Percentiles rank a stretch among this genome's conserved stretches.
These are phyloP conservation scores for Mycocentrospora acerina DNA, from an alignment of 2,329 filamentous ascomycete species.

Conservation along the genomic window DNA sequence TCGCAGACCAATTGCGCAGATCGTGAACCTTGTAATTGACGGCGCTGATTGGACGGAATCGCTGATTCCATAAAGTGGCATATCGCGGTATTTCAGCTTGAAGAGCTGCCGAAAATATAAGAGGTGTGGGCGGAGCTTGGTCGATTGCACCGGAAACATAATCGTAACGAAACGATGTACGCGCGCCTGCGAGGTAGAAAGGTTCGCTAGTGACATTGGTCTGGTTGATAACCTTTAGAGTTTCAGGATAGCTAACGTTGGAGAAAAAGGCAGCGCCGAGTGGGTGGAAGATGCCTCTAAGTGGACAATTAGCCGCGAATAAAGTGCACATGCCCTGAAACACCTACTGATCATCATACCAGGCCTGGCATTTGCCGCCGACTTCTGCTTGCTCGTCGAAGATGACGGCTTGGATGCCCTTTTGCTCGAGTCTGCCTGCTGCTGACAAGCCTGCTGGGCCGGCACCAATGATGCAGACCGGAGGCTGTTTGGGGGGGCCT, in stretches of 20 bases:
- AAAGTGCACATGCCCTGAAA: slow-evolving; percentile 25
- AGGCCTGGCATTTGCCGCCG: slow-evolving; percentile 42
- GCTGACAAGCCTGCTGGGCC: slow-evolving; percentile 40
- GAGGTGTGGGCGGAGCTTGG: slow-evolving; percentile 20
- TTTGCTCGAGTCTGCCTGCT: slow-evolving; percentile 34
- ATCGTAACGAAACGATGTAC: slow-evolving; percentile 38
- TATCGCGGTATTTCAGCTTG: slow-evolving; percentile 40
- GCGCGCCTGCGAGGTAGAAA: slow-evolving; percentile 35
- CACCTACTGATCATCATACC: slow-evolving; percentile 42
- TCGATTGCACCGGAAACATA: slow-evolving; percentile 31
- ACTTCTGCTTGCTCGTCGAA: slow-evolving; percentile 40
- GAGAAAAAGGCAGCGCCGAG: slow-evolving; percentile 44
- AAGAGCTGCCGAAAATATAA: slow-evolving; percentile 24
- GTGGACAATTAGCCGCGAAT: slow-evolving; percentile 37
- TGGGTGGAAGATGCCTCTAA: slow-evolving; percentile 42
- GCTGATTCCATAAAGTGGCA: slow-evolving; percentile 32
- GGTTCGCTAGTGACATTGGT: slow-evolving; percentile 34
- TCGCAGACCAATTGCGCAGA: slow-evolving; percentile 9
- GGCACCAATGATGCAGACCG: slow-evolving; percentile 43
- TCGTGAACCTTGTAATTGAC: slow-evolving; percentile 38
- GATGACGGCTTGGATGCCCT: slow-evolving; percentile 38
- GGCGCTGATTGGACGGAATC: slow-evolving; percentile 35
- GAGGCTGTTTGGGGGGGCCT: slow-evolving; percentile 19
- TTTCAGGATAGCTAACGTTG: slow-evolving; percentile 40
- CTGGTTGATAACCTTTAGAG: slow-evolving; percentile 36